Evolutionary conservation across 1,139 yeast genomes (phyloP), one percentile per base, ranked within the genome.

Genomic region (Candida tetrigidarum): DNA sequence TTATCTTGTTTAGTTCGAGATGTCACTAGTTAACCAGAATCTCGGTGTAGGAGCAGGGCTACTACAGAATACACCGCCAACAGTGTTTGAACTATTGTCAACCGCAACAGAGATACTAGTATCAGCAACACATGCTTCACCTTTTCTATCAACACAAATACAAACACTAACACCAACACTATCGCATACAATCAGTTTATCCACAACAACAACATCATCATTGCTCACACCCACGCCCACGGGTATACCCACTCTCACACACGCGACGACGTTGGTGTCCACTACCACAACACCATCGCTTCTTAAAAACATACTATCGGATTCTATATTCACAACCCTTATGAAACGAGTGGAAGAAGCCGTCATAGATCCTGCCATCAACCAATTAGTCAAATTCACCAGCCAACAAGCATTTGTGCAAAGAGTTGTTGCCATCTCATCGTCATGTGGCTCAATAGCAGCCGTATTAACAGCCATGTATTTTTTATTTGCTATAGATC

Each of bases 401-500:
- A 35, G 42, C 20, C 56, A 52, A 18, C 60, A 67, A 47, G 55
- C 57, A 18, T 56, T 54, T 23, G 63, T 62, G 2, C 71, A 82
- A 48, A 63, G 86, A 45, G 69, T 76, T 12, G 55, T 81, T 15
- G 83, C 90, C 1, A 75, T 85, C 5, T 63, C 81, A 0, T 69
- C 90, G 0, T 77, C 89, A 1, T 67, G 81, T 16, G 62, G 78
- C 1, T 84, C 92, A 8, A 75, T 86, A 1, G 59, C 77, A 9
- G 71, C 80, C 18, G 84, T 88, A 18, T 50, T 81, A 8, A 51
- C 69, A 1, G 82, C 84, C 5, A 65, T 85, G 48, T 83, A 82
- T 58, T 64, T 75, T 53, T 71, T 81, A 51, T 64, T 74, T 7
- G 81, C 84, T 47, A 83, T 85, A 32, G 90, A 84, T 57, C 86